These are phyloP conservation scores for Aspergillus texensis DNA, from an alignment of 2,329 filamentous ascomycete genomes.

Conservation along the genomic window DNA sequence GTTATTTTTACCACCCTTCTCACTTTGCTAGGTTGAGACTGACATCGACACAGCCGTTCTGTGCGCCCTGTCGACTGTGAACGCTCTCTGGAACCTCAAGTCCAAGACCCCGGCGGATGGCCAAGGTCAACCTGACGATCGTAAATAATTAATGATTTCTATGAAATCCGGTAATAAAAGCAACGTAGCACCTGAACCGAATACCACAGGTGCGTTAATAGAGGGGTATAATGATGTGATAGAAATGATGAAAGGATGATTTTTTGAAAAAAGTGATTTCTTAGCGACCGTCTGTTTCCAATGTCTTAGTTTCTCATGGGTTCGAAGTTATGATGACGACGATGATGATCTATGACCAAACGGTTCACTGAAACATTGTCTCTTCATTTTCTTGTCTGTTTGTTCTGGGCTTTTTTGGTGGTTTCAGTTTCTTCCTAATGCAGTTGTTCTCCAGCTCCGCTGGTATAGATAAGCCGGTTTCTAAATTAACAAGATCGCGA, in stretches of 20 bases:
- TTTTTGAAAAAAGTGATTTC: neutral
- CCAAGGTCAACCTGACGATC: neutral
- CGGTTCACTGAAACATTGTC: neutral
- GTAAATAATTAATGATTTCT: neutral
- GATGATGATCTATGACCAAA: neutral
- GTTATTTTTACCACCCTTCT: neutral
- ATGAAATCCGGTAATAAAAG: neutral
- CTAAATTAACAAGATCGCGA: neutral
- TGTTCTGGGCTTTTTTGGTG: neutral
- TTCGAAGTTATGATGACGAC: neutral
- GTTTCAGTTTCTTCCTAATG: neutral
- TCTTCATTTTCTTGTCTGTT: neutral
- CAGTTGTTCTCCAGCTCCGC: neutral
- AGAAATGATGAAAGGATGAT: neutral
- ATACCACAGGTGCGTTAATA: neutral
- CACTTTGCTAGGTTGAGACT: neutral
- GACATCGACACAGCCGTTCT: slow-evolving; percentile 16
- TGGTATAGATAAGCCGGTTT: neutral
- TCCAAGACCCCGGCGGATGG: neutral
- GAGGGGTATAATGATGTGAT: neutral
- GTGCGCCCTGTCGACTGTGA: slow-evolving; percentile 16
- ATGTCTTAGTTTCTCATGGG: neutral
- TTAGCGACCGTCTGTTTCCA: neutral
- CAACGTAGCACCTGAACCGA: neutral
- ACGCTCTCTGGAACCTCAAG: slow-evolving; percentile 4